Conservation (phyloP, 1,284 basidiomycete genomes). For the Laetiporus sulphureus region DNA sequence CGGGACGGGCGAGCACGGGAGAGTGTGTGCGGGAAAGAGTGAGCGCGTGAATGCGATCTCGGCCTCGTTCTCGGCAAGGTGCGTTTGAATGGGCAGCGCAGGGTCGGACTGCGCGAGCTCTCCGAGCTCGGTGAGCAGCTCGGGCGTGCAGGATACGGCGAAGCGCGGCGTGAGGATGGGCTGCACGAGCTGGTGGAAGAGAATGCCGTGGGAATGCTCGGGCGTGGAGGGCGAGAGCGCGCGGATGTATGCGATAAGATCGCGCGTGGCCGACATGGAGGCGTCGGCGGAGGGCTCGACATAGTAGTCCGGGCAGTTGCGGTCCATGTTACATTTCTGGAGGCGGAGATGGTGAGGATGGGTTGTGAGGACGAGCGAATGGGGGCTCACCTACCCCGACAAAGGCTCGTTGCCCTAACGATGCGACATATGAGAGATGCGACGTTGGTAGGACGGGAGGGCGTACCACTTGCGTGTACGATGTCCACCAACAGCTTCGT, state of each 20-base stretch:
- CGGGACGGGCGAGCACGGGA: slow-evolving; percentile 12
- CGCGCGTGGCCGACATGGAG: slow-evolving; percentile 56
- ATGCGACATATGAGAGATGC: slow-evolving; percentile 3
- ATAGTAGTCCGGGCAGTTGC: slow-evolving; percentile 67
- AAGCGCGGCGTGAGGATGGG: slow-evolving; percentile 94
- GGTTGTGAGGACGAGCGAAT: not conserved
- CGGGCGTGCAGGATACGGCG: slow-evolving; percentile 83
- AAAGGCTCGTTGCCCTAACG: slow-evolving; percentile 79
- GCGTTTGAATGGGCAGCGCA: slow-evolving; percentile 82
- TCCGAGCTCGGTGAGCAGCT: slow-evolving; percentile 66
- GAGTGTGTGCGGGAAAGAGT: slow-evolving; percentile 47
- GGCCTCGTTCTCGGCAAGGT: slow-evolving; percentile 80
- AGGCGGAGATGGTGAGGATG: slow-evolving; percentile 8
- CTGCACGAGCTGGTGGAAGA: slow-evolving; percentile 73
- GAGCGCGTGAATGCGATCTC: slow-evolving; percentile 68
- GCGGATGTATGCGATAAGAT: slow-evolving; percentile 68
- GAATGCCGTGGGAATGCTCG: no score
- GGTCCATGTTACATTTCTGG: slow-evolving; percentile 95
- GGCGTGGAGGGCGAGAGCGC: slow-evolving; percentile 31
- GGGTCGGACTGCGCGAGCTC: slow-evolving; percentile 49
- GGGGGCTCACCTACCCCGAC: slow-evolving; percentile 54
- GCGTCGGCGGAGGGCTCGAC: slow-evolving; percentile 54
- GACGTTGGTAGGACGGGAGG: not conserved
- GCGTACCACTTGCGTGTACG: slow-evolving; percentile 55
- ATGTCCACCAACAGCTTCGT: slow-evolving; percentile 81